phyloP scores from a whole-genome alignment of 2,329 filamentous ascomycete genomes.

The Epichloe bromicola region DNA sequence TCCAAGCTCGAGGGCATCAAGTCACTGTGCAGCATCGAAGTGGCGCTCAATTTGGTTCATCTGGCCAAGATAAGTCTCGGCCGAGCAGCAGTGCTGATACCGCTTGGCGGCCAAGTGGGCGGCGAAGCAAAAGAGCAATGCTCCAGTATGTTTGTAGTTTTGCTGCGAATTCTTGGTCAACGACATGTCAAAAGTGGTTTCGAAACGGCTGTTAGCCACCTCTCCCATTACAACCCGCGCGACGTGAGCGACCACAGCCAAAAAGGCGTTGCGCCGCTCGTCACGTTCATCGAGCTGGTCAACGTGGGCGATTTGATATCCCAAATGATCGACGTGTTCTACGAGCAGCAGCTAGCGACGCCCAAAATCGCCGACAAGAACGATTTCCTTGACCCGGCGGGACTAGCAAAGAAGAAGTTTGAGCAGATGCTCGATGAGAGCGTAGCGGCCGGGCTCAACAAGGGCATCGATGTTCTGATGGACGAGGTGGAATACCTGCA shows the following conservation, averaged over 20 bases:
- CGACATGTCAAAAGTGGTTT: slow-evolving; percentile 88
- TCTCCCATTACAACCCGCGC: slow-evolving; percentile 82
- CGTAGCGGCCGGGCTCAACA: slow-evolving; percentile 89
- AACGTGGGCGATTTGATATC: slow-evolving; percentile 97
- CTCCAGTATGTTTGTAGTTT: slow-evolving; percentile 70
- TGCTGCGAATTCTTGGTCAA: slow-evolving; percentile 74
- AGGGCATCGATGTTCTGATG: slow-evolving; percentile 96
- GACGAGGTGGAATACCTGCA: slow-evolving; percentile 95
- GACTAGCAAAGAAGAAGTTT: slow-evolving; percentile 94
- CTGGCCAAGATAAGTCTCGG: slow-evolving; percentile 79
- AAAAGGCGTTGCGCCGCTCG: slow-evolving; percentile 72
- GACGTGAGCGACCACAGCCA: slow-evolving; percentile 61
- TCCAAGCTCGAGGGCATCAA: slow-evolving; percentile 88
- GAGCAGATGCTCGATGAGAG: slow-evolving; percentile 98
- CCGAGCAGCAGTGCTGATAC: slow-evolving; percentile 69
- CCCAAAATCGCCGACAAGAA: slow-evolving; percentile 79
- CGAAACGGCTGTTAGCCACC: slow-evolving; percentile 79
- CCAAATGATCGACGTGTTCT: slow-evolving; percentile 98
- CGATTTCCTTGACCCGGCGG: slow-evolving; percentile 85
- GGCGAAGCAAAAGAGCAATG: slow-evolving; percentile 81
- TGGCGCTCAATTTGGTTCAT: slow-evolving; percentile 82
- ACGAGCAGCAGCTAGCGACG: slow-evolving; percentile 81
- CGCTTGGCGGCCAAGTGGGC: slow-evolving; percentile 65
- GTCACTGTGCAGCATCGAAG: slow-evolving; percentile 89
- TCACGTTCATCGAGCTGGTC: slow-evolving; percentile 92